Evolutionary conservation across 2,329 filamentous ascomycete species (phyloP).

Genomic region (Cladosporium phlei): DNA sequence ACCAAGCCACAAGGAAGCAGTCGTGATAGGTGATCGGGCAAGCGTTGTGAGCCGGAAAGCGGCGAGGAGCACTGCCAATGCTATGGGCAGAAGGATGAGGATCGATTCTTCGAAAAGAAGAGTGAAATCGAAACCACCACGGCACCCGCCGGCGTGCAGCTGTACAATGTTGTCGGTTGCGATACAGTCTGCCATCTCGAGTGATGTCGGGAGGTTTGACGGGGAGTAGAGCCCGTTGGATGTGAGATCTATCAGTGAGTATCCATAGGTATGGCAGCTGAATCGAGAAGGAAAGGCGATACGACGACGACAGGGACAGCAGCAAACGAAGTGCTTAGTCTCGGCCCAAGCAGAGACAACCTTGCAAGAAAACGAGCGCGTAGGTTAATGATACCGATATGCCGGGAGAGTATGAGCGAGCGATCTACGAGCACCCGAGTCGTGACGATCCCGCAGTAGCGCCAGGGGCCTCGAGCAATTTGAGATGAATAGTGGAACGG

Average conservation of each 20-base stretch:
- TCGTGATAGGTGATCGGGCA: conserved; percentile 18
- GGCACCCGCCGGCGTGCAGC: conserved; percentile 13
- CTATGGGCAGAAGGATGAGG: conserved; percentile 30
- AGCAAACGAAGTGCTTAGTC: neutral
- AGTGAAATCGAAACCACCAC: conserved; percentile 37
- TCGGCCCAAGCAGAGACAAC: conserved; percentile 1
- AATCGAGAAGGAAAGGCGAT: neutral
- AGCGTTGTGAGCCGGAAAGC: conserved; percentile 30
- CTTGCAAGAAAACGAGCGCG: no score
- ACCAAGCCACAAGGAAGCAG: conserved; percentile 18
- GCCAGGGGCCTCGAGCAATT: neutral
- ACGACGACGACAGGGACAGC: neutral
- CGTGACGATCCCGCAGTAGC: neutral
- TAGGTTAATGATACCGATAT: no score
- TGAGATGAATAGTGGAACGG: conserved; percentile 9
- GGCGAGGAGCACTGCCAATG: conserved; percentile 28
- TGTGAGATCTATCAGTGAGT: neutral
- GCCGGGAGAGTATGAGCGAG: neutral
- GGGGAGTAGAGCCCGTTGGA: neutral
- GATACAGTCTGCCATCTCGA: conserved; percentile 6
- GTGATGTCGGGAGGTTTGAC: neutral
- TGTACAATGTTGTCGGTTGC: conserved; percentile 4
- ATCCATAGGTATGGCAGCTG: conserved; percentile 2
- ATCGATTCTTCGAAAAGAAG: conserved; percentile 34
- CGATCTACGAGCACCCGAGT: neutral